A percentile compares a stretch with the other conserved stretches of the same genome.
phyloP scores from a whole-genome alignment of 306 rosid species.

The Pterocarpus macrocarpus region DNA sequence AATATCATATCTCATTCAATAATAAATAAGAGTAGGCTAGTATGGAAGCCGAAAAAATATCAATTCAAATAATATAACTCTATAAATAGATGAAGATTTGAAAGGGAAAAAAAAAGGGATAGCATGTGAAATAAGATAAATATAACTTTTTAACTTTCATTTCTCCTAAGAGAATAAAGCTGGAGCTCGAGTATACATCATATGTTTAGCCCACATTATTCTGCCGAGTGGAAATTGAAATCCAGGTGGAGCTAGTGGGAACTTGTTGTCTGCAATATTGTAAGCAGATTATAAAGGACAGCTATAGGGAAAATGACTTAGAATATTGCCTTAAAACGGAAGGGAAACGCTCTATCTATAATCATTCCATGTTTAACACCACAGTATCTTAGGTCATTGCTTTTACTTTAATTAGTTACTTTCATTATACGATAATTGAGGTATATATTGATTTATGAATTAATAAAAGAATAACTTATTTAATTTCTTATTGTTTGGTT shows the following conservation, averaged over 20 bases:
- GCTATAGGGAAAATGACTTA: constrained; percentile 34
- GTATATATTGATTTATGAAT: too few species aligned
- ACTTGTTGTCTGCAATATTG: constrained; percentile 41
- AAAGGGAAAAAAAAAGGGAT: not conserved
- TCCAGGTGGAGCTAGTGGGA: constrained; percentile 35
- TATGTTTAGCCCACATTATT: not conserved
- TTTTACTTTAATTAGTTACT: too few species aligned
- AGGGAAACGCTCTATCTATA: not conserved
- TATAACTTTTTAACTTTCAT: constrained; percentile 20
- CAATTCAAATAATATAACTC: too few species aligned
- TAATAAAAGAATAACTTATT: too few species aligned
- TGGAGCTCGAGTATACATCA: not conserved
- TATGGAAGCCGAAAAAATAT: too few species aligned
- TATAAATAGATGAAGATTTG: not conserved
- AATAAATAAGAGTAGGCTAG: too few species aligned
- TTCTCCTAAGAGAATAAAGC: not conserved
- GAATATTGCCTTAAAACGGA: constrained; percentile 23
- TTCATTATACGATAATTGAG: too few species aligned
- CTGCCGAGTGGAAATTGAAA: constrained; percentile 21
- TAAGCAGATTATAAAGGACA: constrained; percentile 41
- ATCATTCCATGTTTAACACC: too few species aligned
- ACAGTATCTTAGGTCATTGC: too few species aligned
- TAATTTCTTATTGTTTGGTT: too few species aligned
- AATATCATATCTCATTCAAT: too few species aligned
- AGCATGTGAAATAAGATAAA: not conserved